Conservation (phyloP, 331 rosid genomes). For the Pyracantha coccinea region DNA sequence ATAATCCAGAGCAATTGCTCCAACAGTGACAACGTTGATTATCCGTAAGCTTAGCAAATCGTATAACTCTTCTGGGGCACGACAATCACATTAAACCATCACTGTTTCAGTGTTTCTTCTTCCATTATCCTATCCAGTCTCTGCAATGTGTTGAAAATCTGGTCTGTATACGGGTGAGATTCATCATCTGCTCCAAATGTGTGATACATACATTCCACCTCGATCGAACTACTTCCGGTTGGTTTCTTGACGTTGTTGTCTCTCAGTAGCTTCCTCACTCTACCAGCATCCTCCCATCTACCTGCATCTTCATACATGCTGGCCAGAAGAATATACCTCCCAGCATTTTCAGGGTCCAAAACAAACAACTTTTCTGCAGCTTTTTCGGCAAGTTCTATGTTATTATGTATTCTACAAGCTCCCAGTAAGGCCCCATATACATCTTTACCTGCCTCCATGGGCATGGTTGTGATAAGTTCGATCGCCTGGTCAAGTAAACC, state of each 20-base stretch:
- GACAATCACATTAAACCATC: not conserved
- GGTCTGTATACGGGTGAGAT: conserved; percentile 36
- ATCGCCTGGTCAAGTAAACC: conserved; percentile 53
- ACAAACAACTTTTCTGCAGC: conserved; percentile 58
- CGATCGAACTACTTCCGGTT: conserved; percentile 60
- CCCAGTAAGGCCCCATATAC: conserved; percentile 79
- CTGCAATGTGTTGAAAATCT: conserved; percentile 42
- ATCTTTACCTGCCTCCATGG: conserved; percentile 58
- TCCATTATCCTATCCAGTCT: conserved; percentile 40
- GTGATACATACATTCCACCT: conserved; percentile 42
- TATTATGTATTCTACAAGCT: conserved; percentile 64
- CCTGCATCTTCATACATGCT: conserved; percentile 70
- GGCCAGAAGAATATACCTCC: conserved; percentile 60
- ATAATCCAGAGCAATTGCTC: not conserved
- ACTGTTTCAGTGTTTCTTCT: conserved; percentile 21
- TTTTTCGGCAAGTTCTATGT: conserved; percentile 58
- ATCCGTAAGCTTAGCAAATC: too few relatives aligned
- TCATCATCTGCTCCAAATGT: conserved; percentile 63
- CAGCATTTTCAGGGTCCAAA: conserved; percentile 58
- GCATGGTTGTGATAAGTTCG: conserved; percentile 49
- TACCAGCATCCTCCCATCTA: conserved; percentile 64
- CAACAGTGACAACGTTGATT: not conserved
- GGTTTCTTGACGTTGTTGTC: conserved; percentile 67
- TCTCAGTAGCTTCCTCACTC: conserved; percentile 52
- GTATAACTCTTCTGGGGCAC: not conserved